These are phyloP conservation scores for Clarireedia hainanense DNA, from an alignment of 2,329 filamentous ascomycete species.

Conservation along the genomic window DNA sequence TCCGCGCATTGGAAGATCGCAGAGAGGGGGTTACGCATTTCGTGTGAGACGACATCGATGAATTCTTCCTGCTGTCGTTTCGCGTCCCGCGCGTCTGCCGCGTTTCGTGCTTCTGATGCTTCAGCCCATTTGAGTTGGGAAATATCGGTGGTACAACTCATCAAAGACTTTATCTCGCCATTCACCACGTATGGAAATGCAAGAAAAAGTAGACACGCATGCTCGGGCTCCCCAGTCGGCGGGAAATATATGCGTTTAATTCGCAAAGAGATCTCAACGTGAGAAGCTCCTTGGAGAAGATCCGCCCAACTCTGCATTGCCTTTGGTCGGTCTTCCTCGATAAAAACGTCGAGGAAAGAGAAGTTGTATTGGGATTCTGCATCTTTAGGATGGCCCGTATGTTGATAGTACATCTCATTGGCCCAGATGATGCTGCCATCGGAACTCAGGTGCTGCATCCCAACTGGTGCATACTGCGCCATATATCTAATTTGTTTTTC, in stretches of 20 bases:
- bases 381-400: slow-evolving; percentile 16
- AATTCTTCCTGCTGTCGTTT: slow-evolving; percentile 72
- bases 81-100: slow-evolving; percentile 45
- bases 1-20: slow-evolving; percentile 73
- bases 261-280: slow-evolving; percentile 19
- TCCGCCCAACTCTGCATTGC: slow-evolving; percentile 16
- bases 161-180: slow-evolving; percentile 20
- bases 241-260: slow-evolving; percentile 23
- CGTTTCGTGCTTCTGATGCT: slow-evolving; percentile 35
- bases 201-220: slow-evolving; percentile 17
- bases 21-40: slow-evolving; percentile 65
- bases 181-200: slow-evolving; percentile 20
- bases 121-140: slow-evolving; percentile 26
- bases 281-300: slow-evolving; percentile 15
- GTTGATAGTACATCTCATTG: slow-evolving; percentile 23
- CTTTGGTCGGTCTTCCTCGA: slow-evolving; percentile 18
- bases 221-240: slow-evolving; percentile 22
- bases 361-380: slow-evolving; percentile 13
- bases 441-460: slow-evolving; percentile 22
- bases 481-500: slow-evolving; percentile 22
- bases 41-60: slow-evolving; percentile 67
- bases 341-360: slow-evolving; percentile 19
- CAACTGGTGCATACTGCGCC: slow-evolving; percentile 25
- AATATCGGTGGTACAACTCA: slow-evolving; percentile 25
- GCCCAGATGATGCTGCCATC: slow-evolving; percentile 23